A percentile compares a stretch with the other conserved stretches of the same genome.
phyloP scores from a whole-genome alignment of 805 yeast genomes.

The Wilhelminamyces savonicus region DNA sequence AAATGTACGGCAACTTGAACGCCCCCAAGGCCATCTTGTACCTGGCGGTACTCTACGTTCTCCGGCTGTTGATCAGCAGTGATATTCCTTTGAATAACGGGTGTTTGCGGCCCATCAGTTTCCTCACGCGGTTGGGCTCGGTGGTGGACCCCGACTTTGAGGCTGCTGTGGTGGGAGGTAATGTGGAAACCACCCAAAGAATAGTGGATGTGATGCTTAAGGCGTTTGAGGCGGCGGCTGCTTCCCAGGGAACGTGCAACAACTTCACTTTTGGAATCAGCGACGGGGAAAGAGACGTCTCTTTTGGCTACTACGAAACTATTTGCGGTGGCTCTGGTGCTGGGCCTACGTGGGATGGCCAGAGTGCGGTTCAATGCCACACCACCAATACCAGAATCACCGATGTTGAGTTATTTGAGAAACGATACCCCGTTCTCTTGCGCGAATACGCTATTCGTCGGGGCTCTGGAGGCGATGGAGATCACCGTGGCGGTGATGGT shows the following conservation, averaged over 20 bases:
- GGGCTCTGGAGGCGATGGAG: constrained; percentile 79
- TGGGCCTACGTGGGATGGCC: constrained; percentile 79
- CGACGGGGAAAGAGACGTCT: constrained; percentile 46
- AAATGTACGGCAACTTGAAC: constrained; percentile 82
- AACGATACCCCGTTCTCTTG: constrained; percentile 77
- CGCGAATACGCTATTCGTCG: constrained; percentile 63
- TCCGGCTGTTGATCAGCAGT: constrained; percentile 77
- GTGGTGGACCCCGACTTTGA: constrained; percentile 68
- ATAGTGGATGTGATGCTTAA: constrained; percentile 83
- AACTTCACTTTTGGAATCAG: constrained; percentile 88
- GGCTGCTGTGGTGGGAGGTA: constrained; percentile 89
- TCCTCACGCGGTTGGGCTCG: constrained; percentile 35
- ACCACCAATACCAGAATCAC: constrained; percentile 94
- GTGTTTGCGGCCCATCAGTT: constrained; percentile 72
- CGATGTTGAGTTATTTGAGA: constrained; percentile 83
- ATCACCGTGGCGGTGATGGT: constrained; percentile 76
- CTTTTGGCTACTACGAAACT: constrained; percentile 90
- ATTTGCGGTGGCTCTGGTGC: constrained; percentile 97
- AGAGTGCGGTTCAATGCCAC: constrained; percentile 86
- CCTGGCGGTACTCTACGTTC: constrained; percentile 82
- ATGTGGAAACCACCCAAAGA: constrained; percentile 91
- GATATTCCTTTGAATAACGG: constrained; percentile 94
- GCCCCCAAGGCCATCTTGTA: constrained; percentile 89
- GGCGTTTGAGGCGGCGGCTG: constrained; percentile 87
- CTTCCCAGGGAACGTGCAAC: constrained; percentile 94